These are phyloP conservation scores for Guadua angustifolia DNA, from an alignment of 176 grass and related monocot species.

Conservation along the genomic window DNA sequence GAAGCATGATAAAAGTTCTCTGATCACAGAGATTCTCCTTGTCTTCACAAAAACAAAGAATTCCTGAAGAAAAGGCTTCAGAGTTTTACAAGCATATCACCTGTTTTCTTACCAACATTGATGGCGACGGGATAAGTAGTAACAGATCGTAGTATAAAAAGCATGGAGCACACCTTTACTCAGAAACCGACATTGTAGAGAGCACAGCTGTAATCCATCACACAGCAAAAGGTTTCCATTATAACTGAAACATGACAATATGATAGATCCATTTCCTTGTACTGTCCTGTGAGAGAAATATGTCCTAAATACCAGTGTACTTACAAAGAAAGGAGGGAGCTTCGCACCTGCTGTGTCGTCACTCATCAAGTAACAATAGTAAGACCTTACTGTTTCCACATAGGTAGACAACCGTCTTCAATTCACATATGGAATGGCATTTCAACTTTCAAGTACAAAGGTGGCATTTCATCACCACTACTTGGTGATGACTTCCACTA, in stretches of 20 bases:
- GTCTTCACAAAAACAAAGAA: neutral
- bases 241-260: slow-evolving; percentile 28
- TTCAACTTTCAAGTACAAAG: slow-evolving; percentile 13
- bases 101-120: neutral
- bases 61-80: neutral
- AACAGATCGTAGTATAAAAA: neutral
- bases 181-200: slow-evolving; percentile 18
- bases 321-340: neutral
- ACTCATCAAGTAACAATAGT: neutral
- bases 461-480: slow-evolving; percentile 2
- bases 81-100: neutral
- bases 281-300: neutral
- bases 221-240: neutral
- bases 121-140: slow-evolving; percentile 13
- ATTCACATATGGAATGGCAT: slow-evolving; percentile 22
- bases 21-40: neutral
- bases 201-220: slow-evolving; percentile 30
- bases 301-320: slow-evolving; percentile 10
- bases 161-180: slow-evolving; percentile 3
- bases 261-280: slow-evolving; percentile 10
- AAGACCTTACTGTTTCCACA: slow-evolving; percentile 11
- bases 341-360: neutral
- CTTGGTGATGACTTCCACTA: slow-evolving; percentile 6
- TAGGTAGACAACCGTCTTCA: neutral
- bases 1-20: neutral